Evolutionary conservation across 148 eudicot genomes (phyloP).

Genomic region (Fagopyrum tataricum): DNA sequence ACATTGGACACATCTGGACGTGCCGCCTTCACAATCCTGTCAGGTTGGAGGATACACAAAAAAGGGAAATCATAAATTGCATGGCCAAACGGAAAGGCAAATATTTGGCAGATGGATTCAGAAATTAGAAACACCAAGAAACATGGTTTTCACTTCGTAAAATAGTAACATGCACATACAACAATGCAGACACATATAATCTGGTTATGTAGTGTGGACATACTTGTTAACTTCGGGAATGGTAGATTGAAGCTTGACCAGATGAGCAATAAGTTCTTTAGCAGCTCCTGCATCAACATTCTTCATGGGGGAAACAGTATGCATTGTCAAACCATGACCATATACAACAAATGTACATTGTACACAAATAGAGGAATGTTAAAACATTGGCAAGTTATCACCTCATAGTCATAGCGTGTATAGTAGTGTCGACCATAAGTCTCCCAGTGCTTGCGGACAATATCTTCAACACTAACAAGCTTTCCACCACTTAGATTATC

Average conservation of each 20-base stretch:
- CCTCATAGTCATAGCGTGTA: slow-evolving; percentile 95
- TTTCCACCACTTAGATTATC: slow-evolving; percentile 60
- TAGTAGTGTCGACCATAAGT: slow-evolving; percentile 93
- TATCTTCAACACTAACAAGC: slow-evolving; percentile 90
- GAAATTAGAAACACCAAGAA: too few species aligned
- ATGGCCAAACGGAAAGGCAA: neutral
- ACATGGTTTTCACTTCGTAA: too few species aligned
- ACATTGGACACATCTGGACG: slow-evolving; percentile 62
- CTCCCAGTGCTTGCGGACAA: slow-evolving; percentile 92
- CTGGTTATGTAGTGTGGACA: neutral
- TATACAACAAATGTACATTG: neutral
- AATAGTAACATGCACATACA: neutral
- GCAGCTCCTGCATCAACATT: slow-evolving; percentile 93
- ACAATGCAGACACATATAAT: neutral
- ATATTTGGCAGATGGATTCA: neutral
- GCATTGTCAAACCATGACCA: slow-evolving; percentile 1
- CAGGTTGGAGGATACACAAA: neutral
- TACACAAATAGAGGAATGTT: neutral
- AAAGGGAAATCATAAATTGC: neutral
- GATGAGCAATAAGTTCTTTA: slow-evolving; percentile 80
- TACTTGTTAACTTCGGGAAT: slow-evolving; percentile 82
- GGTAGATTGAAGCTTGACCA: slow-evolving; percentile 78
- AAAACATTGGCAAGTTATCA: slow-evolving; percentile 13
- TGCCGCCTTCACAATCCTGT: slow-evolving; percentile 61
- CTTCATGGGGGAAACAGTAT: slow-evolving; percentile 25